Evolutionary conservation across 208 protist genomes (phyloP), one percentile per base, ranked within the genome.

Genomic region (Lotmaria passim): DNA sequence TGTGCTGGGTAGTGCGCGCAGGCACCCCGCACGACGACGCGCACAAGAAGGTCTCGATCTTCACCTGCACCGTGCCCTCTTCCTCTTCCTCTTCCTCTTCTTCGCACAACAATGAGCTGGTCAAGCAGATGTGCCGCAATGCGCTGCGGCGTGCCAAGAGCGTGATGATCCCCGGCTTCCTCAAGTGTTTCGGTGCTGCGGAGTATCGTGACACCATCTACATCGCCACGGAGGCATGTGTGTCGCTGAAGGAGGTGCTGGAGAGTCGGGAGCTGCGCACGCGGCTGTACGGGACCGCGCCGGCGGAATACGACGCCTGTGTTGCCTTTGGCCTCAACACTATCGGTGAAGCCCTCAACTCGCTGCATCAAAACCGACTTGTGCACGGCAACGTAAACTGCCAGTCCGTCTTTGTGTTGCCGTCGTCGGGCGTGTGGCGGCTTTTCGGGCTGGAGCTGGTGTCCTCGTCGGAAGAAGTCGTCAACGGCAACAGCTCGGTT

Each of bases 391-490:
- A 95, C 59, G 81, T 95, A 1, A 78, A 73, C 57, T 69, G 47
- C 24, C 78, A 90, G 30, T 71, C 89, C 3, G 76, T 97, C 23
- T 97, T 81, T 75, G 79, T 94, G 11, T 46, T 82, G 15, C 39
- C 71, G 0, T 50, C 67, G 17, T 73, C 70, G n/a, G 91, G 91
- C 21, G 79, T 86, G 64, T 97, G 93, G 91, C 61, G 83, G 1
- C 73, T 97, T 2, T 95, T 86, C 61, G 89, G 91, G 0, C 62
- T 96, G 11, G 93, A 96, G 81, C 70, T 94, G 5, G 73, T 81
- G 14, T 76, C 62, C 31, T 15, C 62, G 28, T 19, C 43, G n/a
- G 71, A 70, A 8, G 71, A 76, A n/a, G n/a, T n/a, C 21, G 34
- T 70, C 44, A 60, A n/a, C n/a, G 39, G 19, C 6, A 33, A 59